phyloP scores from a whole-genome alignment of 495 filamentous ascomycete genomes.

The Xylaria castorea region DNA sequence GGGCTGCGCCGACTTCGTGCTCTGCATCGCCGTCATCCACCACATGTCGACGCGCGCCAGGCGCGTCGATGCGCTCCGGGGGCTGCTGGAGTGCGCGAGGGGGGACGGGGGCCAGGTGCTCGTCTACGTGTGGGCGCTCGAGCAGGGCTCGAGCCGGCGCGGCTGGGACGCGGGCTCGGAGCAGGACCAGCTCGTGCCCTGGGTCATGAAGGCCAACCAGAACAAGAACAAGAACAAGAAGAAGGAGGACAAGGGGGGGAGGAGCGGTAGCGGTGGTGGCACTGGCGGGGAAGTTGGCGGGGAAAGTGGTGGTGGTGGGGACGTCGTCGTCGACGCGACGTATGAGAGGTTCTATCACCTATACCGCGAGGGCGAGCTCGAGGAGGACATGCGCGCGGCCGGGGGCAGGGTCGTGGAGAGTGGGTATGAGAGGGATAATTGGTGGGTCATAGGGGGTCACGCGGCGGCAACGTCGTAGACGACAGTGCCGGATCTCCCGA shows the following conservation, averaged over 20 bases:
- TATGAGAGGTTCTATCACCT: constrained; percentile 96
- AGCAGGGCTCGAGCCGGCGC: constrained; percentile 86
- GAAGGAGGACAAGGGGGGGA: constrained; percentile 27
- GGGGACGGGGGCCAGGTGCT: constrained; percentile 68
- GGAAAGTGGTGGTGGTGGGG: constrained; percentile 27
- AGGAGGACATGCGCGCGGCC: constrained; percentile 75
- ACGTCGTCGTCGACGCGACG: constrained; percentile 55
- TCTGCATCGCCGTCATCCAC: constrained; percentile 93
- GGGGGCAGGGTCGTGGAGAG: constrained; percentile 78
- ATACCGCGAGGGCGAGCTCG: constrained; percentile 85
- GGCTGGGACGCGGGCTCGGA: constrained; percentile 84
- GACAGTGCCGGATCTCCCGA: constrained; percentile 6
- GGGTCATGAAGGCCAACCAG: constrained; percentile 71
- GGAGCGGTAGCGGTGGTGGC: constrained; percentile 23
- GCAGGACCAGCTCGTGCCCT: constrained; percentile 96
- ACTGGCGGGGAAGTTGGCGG: no score
- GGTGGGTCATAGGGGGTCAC: constrained; percentile 71
- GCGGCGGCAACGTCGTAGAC: constrained; percentile 7
- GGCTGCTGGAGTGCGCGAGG: constrained; percentile 71
- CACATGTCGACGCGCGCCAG: constrained; percentile 86
- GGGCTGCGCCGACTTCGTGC: constrained; percentile 84
- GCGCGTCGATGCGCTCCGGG: constrained; percentile 73
- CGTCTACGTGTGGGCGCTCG: constrained; percentile 96
- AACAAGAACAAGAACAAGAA: constrained; percentile 40
- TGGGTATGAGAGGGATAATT: constrained; percentile 98